Evolutionary conservation across 2,329 filamentous ascomycete species (phyloP).

Genomic region (Fusarium protoensiforme): DNA sequence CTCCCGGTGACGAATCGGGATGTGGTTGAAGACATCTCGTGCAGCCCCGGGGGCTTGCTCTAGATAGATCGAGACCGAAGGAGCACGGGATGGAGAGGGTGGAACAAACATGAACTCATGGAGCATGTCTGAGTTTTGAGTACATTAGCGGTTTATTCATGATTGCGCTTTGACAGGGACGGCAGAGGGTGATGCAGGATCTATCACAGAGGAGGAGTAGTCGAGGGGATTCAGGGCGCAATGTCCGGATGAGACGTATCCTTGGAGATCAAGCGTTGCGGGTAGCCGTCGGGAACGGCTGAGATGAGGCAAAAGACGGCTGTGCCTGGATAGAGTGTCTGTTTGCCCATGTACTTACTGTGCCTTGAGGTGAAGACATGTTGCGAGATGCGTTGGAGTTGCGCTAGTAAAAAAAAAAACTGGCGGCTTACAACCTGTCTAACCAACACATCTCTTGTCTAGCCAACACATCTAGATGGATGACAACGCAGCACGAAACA

Average conservation of each 20-base stretch:
- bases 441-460: background rate
- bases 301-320: background rate
- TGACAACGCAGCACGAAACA: background rate
- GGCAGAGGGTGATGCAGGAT: background rate
- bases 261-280: background rate
- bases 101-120: background rate
- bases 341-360: background rate
- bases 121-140: background rate
- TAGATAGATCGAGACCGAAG: background rate
- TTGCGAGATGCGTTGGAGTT: background rate
- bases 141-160: background rate
- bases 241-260: background rate
- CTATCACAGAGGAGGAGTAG: background rate
- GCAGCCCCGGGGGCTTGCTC: background rate
- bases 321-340: background rate
- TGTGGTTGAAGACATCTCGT: background rate
- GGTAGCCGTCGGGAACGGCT: background rate
- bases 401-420: background rate
- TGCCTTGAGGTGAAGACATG: background rate
- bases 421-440: background rate
- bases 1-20: background rate
- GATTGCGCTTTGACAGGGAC: background rate
- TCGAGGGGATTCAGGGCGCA: background rate
- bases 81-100: background rate
- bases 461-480: background rate